A percentile compares a stretch with the other conserved stretches of the same genome.
These are phyloP conservation scores for Colletotrichum paranaense DNA, from an alignment of 2,329 filamentous ascomycete genomes.

Conservation along the genomic window DNA sequence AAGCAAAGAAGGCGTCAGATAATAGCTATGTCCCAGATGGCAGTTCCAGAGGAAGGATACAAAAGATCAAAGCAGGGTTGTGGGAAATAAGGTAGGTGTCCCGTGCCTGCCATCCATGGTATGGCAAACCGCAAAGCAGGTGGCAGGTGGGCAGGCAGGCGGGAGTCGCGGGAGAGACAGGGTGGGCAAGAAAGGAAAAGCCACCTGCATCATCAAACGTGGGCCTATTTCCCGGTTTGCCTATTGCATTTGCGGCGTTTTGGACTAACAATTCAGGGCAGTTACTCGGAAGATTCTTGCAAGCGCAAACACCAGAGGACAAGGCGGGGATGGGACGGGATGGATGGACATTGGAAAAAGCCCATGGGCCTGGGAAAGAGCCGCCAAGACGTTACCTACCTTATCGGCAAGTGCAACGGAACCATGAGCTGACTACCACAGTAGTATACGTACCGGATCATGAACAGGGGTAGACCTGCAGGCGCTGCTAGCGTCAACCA, in stretches of 20 bases:
- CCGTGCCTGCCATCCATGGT: neutral
- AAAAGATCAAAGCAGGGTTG: neutral
- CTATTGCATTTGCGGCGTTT: neutral
- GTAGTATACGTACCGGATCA: neutral
- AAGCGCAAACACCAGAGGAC: neutral
- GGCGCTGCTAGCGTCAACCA: neutral
- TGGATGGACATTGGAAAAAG: neutral
- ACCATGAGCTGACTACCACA: neutral
- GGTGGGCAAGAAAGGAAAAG: neutral
- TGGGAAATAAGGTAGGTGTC: neutral
- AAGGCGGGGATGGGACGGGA: neutral
- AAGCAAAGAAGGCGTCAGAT: neutral
- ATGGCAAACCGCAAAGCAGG: neutral
- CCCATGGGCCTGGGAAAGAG: slow-evolving; percentile 6
- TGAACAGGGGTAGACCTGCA: neutral
- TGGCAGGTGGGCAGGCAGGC: too few species aligned
- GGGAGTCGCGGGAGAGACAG: neutral
- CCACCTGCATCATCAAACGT: slow-evolving; percentile 18
- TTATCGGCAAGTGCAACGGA: neutral
- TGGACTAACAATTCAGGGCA: neutral
- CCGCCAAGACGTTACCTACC: slow-evolving; percentile 10
- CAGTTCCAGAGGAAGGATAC: neutral
- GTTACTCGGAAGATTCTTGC: neutral
- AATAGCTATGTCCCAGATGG: neutral
- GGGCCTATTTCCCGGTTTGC: neutral